Base-by-base conservation (phyloP, 2,329 filamentous ascomycete genomes). In the Sphaerostilbella broomeana region DNA sequence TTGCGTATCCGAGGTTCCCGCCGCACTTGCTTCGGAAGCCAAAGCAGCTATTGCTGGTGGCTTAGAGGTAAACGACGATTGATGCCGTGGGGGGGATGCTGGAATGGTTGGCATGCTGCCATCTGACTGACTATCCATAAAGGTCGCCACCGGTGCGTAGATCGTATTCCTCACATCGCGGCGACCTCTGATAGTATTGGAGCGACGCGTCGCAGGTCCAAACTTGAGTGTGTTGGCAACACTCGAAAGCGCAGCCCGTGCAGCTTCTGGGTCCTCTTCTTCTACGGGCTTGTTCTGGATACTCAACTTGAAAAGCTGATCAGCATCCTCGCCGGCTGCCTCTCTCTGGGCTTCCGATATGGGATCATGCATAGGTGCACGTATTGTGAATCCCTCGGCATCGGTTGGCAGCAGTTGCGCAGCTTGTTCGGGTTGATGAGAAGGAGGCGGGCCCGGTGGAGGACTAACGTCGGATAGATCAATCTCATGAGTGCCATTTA, bases 141-240 rank as follows among this genome's bases (percentile, higher is more conserved):
- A 47, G 20, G 57, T 54, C 6, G 59, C 48, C 4, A 64, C 58
- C 8, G 86, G 82, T 47, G 89, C 72, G 55, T 92, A 90, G 39
- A 95, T 81, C 1, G 89, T 95, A 61, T 94, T 94, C 43, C 90
- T 79, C 47, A 94, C 86, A 58, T 97, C 90, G 56, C 92, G 77
- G 45, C 92, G 83, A 36, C 92, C 92, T 50, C 92, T 78, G 12
- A 94, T 69, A 11, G 88, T 95, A 31, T 85, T 83, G 11, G 76
- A 67, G 53, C 79, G 84, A 18, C 84, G 77, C 41, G 76, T 75
- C 15, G 87, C 79, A 40, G 79, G 74, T 18, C 78, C 70, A 53
- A 72, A 63, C 41, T 81, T 80, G 25, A 94, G 65, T 2, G 81
- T 84, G 52, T 81, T 86, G 20, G 81, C 80, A 33, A 92, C 80